Percentiles rank a stretch among this genome's conserved stretches.
Evolutionary conservation across 2,329 filamentous ascomycete genomes (phyloP).

Genomic region (Fusarium sacchari): DNA sequence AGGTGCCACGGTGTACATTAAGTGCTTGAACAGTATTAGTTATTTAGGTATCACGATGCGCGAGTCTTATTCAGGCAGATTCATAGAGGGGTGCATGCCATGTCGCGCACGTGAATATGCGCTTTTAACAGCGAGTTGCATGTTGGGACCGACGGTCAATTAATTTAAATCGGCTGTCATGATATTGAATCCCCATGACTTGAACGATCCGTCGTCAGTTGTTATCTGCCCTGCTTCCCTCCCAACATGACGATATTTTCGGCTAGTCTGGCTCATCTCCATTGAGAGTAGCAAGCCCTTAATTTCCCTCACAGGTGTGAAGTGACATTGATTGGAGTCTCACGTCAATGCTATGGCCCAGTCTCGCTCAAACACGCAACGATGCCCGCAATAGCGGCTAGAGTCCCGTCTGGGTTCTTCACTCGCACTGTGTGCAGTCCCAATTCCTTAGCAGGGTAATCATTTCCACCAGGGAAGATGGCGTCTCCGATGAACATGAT

Average conservation of each 20-base stretch:
- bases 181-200: fast-evolving
- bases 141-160: not conserved
- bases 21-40: not conserved
- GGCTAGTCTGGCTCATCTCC: too few species aligned
- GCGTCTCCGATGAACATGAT: slow-evolving; percentile 23
- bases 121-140: fast-evolving
- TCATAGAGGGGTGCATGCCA: fast-evolving
- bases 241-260: not conserved
- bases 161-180: not conserved
- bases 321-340: fast-evolving
- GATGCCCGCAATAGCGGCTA: slow-evolving; percentile 16
- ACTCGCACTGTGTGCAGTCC: slow-evolving; percentile 16
- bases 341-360: not conserved
- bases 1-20: fast-evolving
- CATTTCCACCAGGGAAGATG: slow-evolving; percentile 19
- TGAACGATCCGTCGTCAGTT: not conserved
- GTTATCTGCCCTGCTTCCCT: not conserved
- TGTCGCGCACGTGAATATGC: fast-evolving
- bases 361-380: slow-evolving; percentile 13
- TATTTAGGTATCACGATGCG: not conserved
- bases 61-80: fast-evolving
- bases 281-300: fast-evolving
- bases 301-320: not conserved
- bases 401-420: slow-evolving; percentile 14
- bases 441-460: slow-evolving; percentile 14